Base-by-base conservation (phyloP, 2,329 filamentous ascomycete genomes). In the Fusarium clavum region DNA sequence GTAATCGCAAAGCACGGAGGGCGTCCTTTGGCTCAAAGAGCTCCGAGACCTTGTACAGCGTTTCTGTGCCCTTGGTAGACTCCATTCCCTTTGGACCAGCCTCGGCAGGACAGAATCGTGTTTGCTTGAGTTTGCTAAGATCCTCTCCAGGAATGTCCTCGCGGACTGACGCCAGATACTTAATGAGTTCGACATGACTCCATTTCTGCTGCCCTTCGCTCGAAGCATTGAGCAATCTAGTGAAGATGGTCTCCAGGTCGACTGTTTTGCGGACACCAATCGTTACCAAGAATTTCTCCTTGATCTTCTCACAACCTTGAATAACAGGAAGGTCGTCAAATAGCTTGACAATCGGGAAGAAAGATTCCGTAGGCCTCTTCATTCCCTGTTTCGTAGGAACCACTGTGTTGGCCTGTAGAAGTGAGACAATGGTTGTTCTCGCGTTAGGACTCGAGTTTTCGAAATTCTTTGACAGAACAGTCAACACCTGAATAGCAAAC, bases 211-310 rank as follows among this genome's bases (percentile, higher is more conserved):
- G 86, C n/a, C 84, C 83, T 12, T 85, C 82, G 1, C 83, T 76
- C 0, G 89, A 84, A 18, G 87, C 85, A 54, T 87, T 90, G 71
- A 98, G 86, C 45, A 99, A 86, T 46, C 95, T 88, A 25, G 92
- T 92, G 75, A 99, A 98, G 30, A 99, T 97, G 30, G 97, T 95
- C 32, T 94, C 94, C 3, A 99, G 83, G 73, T 99, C 96, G 22
- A 99, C 91, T 0, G 96, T 99, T 82, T 98, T 98, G 63, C 96
- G 90, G 27, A 99, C 94, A 5, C 96, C 95, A 32, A 99, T 84
- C 3, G 92, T 88, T 5, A 87, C 82, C 45, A 99, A 81, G 67
- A 99, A 93, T 78, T 97, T 98, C 47, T 98, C 95, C 77, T 98
- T 98, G 14, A 98, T 88, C 32, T 90, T 88, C 43, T 91, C 89